Base-by-base conservation (phyloP, 1,284 basidiomycete species). In the Volvariella surrecta region DNA sequence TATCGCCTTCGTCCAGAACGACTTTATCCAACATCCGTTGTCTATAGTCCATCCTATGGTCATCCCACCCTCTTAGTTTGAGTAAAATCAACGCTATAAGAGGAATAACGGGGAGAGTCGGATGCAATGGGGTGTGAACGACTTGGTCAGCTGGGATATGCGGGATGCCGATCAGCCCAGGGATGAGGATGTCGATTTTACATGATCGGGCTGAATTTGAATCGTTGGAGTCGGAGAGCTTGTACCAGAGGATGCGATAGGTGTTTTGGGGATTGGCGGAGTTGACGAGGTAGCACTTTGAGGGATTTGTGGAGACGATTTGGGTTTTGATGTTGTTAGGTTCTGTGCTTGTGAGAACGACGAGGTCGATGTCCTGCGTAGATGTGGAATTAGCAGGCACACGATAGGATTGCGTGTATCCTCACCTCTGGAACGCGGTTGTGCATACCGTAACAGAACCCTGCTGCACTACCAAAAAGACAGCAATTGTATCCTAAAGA, bases 101-200 rank as follows among this genome's bases (percentile, higher is more conserved):
- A 0, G 73, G 74, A 54, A 70, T 63, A 3, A 71, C 54, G 0
- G 71, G 72, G 3, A 73, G 55, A 16, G 56, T 52, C 32, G 50
- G 45, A 39, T 45, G 18, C 4, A 8, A 6, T 7, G 52, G 32
- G 34, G 47, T 16, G 42, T 59, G 60, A n/a, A 49, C 48, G 45
- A 74, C 61, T 10, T 49, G 45, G 1, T 45, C 38, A 0, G 44
- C 6, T 0, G 66, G 63, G 9, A 74, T 59, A 7, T 48, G 20
- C 3, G 70, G 71, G 43, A 75, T 67, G 50, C 66, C 62, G 45
- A 76, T 56, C 7, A 60, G 52, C 0, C 70, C 69, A 0, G 74
- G 71, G 18, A 64, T 42, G 32, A 76, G 66, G 43, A 79, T 59
- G 52, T 77, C 74, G 38, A 78, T 69, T 55, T 77, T 77, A 55